phyloP scores from a whole-genome alignment of 2,329 filamentous ascomycete genomes.

The Capronia americana region DNA sequence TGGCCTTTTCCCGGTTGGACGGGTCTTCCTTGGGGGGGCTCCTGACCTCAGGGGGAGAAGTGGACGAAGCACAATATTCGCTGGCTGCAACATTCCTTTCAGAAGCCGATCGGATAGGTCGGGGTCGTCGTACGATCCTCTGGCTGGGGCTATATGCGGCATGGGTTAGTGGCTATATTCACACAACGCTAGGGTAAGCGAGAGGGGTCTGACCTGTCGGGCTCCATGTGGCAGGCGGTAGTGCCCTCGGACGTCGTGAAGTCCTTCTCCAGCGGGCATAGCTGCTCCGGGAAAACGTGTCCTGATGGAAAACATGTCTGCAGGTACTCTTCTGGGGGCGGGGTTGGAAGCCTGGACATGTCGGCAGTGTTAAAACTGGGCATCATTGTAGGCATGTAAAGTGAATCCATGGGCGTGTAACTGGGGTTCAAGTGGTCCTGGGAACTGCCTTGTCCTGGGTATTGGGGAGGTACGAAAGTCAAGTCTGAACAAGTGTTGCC shows the following conservation, averaged over 20 bases:
- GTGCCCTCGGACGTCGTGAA: slow-evolving; percentile 17
- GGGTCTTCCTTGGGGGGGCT: slow-evolving; percentile 31
- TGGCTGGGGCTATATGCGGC: slow-evolving; percentile 19
- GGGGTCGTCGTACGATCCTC: slow-evolving; percentile 27
- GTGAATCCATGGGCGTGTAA: slow-evolving; percentile 28
- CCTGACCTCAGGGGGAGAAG: slow-evolving; percentile 14
- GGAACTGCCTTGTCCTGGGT: slow-evolving; percentile 22
- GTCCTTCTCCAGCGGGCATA: slow-evolving; percentile 18
- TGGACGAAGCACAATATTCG: slow-evolving; percentile 23
- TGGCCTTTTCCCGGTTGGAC: slow-evolving; percentile 36
- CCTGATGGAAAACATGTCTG: slow-evolving; percentile 22
- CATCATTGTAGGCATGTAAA: slow-evolving; percentile 27
- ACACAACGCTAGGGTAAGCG: background rate
- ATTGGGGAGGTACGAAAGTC: slow-evolving; percentile 24
- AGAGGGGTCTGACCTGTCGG: slow-evolving; percentile 28
- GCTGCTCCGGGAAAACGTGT: slow-evolving; percentile 24
- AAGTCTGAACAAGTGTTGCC: slow-evolving; percentile 18
- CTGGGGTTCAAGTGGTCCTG: slow-evolving; percentile 27
- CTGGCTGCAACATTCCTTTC: slow-evolving; percentile 32
- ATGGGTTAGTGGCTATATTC: slow-evolving; percentile 10
- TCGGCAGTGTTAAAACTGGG: slow-evolving; percentile 21
- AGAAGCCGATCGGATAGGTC: slow-evolving; percentile 38
- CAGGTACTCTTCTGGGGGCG: slow-evolving; percentile 34
- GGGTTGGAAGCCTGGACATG: slow-evolving; percentile 23
- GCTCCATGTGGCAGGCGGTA: slow-evolving; percentile 9